These are phyloP conservation scores for Bryum argenteum DNA, from an alignment of 225 moss, liverwort and hornwort species.

Conservation along the genomic window DNA sequence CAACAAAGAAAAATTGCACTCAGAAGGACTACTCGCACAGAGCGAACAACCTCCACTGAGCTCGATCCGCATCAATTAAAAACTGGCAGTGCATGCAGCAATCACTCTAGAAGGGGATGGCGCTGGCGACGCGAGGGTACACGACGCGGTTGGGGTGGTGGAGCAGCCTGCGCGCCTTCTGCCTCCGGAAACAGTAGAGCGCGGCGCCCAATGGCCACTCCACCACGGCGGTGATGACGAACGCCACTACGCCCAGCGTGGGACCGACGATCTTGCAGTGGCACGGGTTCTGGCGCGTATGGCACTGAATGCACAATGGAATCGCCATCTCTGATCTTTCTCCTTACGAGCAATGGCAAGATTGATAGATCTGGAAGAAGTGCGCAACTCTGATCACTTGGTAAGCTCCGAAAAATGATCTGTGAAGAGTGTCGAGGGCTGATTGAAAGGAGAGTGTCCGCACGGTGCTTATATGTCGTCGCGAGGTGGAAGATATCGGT, in stretches of 20 bases:
- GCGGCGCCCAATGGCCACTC: slow-evolving; percentile 70
- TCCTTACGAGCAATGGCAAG: no score
- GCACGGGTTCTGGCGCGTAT: slow-evolving; percentile 61
- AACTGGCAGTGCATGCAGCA: background rate
- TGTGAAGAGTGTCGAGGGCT: no score
- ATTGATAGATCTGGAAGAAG: no score
- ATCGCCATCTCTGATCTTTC: slow-evolving; percentile 37
- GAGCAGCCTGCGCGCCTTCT: slow-evolving; percentile 56
- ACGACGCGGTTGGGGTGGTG: slow-evolving; percentile 63
- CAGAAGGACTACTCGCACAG: background rate
- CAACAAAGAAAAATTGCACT: background rate
- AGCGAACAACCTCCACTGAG: background rate
- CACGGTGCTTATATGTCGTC: no score
- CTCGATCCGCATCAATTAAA: no score
- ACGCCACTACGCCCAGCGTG: slow-evolving; percentile 66
- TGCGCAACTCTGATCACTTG: no score
- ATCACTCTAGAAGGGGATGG: slow-evolving; percentile 41
- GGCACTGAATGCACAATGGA: slow-evolving; percentile 69
- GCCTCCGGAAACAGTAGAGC: slow-evolving; percentile 56
- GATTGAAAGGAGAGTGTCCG: no score
- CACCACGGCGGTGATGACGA: slow-evolving; percentile 51
- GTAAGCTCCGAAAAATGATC: no score
- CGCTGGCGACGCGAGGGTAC: slow-evolving; percentile 55
- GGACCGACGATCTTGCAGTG: slow-evolving; percentile 72
- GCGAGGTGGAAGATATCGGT: no score